Evolutionary conservation across 2,329 filamentous ascomycete species (phyloP), one percentile per base, ranked within the genome.

Genomic region (Botryotinia convoluta): DNA sequence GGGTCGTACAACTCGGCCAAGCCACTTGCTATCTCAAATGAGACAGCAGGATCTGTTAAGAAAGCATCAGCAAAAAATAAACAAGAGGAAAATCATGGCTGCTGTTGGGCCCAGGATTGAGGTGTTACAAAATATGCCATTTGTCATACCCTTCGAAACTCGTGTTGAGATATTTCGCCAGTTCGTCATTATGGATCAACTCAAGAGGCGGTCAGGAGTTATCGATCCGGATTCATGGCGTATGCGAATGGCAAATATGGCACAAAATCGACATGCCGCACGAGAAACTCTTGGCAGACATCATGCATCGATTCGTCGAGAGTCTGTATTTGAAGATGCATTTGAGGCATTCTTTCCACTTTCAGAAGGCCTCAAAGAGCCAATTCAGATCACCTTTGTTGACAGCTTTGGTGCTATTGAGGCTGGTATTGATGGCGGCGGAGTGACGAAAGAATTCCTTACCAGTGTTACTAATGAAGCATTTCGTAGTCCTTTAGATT

Each of bases 391-490:
- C 79, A 96, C 93, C 0, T 99, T 99, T 81, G 91, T 98, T 61
- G 96, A 99, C 80, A 89, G 94, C 74, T 99, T 97, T 77, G 93
- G 92, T 74, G 89, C 91, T 1, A 87, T 89, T 12, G 96, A 99
- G 83, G 95, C 95, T 20, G 96, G 96, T 16, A 98, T 99, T 72
- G 96, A 99, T 80, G 96, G 96, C 0, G 96, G 96, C 14, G 96
- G 96, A 75, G 96, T 99, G 14, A 98, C 95, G 2, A 99, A 99
- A 78, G 96, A 99, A 79, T 99, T 99, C 75, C 86, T 99, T 20
- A 97, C 91, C 1, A 96, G 93, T 75, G 89, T 97, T 67, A 97
- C 94, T 1, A 91, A 88, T 32, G 93, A 98, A 81, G 94, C 94
- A 0, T 97, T 98, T 80, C 88, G 87, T 76, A 29, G 37, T 26